Percentiles rank a stretch among this genome's conserved stretches.
Conservation (phyloP, 148 eudicot species). For the Vaccinium vitisidaea region DNA sequence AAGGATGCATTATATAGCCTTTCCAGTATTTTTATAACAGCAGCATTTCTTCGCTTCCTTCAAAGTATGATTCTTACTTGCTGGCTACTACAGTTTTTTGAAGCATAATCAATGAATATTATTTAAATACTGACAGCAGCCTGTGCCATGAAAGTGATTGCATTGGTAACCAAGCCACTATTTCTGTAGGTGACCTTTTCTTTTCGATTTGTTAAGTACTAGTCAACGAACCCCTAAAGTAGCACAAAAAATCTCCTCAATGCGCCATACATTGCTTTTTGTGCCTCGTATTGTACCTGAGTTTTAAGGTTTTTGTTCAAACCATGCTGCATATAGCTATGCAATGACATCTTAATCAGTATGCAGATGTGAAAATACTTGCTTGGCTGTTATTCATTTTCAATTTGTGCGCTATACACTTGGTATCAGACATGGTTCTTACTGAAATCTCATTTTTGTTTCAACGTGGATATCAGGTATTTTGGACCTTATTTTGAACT, state of each 20-base stretch:
- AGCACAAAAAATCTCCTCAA: not conserved
- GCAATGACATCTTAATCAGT: not conserved
- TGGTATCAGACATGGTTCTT: constrained; percentile 7
- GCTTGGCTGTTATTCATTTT: not conserved
- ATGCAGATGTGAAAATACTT: not conserved
- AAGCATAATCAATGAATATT: not conserved
- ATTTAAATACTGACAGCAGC: not conserved
- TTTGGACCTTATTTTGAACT: constrained; percentile 71
- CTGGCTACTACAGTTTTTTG: not conserved
- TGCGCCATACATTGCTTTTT: not conserved
- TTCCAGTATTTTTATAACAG: constrained; percentile 63
- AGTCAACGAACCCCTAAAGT: not conserved
- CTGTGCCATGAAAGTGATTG: not conserved
- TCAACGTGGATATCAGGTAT: constrained; percentile 49
- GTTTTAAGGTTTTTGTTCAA: not conserved
- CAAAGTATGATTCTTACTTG: constrained; percentile 61
- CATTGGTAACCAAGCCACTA: not conserved
- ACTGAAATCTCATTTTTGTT: constrained; percentile 14
- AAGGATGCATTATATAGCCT: constrained; percentile 52
- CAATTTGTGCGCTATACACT: not conserved
- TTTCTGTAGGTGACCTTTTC: not conserved
- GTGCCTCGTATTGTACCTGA: not conserved
- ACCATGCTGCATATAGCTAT: not conserved
- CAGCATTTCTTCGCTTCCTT: constrained; percentile 80
- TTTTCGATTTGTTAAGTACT: not conserved